Base-by-base conservation (phyloP, 2,329 filamentous ascomycete genomes). In the Neonectria sp. region DNA sequence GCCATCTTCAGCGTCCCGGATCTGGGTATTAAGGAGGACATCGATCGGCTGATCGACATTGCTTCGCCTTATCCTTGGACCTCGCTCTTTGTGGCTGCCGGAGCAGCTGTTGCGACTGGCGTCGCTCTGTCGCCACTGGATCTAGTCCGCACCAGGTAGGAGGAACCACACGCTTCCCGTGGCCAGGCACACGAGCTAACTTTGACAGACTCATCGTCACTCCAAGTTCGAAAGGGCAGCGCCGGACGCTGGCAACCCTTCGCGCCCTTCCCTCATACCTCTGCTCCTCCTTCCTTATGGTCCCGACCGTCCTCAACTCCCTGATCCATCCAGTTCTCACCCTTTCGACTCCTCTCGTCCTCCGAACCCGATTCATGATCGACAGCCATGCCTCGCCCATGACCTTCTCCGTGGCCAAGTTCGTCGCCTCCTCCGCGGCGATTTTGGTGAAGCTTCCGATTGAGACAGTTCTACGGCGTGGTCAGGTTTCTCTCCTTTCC, bases 1-100 rank as follows among this genome's bases (percentile, higher is more conserved):
- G 95, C 96, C 1, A 86, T 98, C 6, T 88, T 98, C 73, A 97
- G 97, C 69, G 89, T 98, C 15, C 95, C 95, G 1, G 95, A 98
- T 76, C 85, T 94, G 35, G 93, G 92, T 9, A 84, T 94, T 61
- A 90, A 89, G 72, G 92, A 93, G 63, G 91, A 94, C 57, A 86
- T 94, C 52, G 95, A 97, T 76, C 91, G 95, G 24, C 84, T 95
- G 65, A 84, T 90, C 63, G 88, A 89, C 68, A 86, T 90, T 67
- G 93, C 93, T 13, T 94, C 93, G 11, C 92, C 95, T 2, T 94
- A 93, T 68, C 95, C 95, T 0, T 89, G 94, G 84, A 90, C 91
- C 0, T 96, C 94, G 1, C 86, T 99, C 2, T 89, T 91, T 63
- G 91, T 98, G 29, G 89, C 90, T 8, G 88, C 89, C 4, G 81